A percentile compares a stretch with the other conserved stretches of the same genome.
Evolutionary conservation across 2,329 filamentous ascomycete genomes (phyloP).

Genomic region (Sphaerulina populicola): DNA sequence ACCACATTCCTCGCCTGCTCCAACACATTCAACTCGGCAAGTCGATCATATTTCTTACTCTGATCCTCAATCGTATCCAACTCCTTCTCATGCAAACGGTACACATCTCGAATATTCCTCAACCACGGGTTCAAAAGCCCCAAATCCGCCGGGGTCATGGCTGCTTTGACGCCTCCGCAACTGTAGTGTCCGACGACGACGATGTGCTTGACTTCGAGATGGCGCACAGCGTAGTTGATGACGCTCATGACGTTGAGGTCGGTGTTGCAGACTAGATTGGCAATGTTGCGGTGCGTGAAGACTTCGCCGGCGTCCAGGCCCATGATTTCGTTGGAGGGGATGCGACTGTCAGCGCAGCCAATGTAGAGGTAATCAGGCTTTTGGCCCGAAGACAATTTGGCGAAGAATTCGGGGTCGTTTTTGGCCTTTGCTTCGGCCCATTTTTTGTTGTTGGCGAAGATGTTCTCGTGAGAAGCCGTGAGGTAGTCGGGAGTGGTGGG

Average conservation of each 20-base stretch:
- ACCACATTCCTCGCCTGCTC: conserved; percentile 15
- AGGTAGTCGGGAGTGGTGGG: conserved; percentile 11
- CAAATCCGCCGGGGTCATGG: conserved; percentile 47
- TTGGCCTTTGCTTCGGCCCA: conserved; percentile 59
- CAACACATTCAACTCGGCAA: conserved; percentile 13
- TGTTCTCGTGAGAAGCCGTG: conserved; percentile 8
- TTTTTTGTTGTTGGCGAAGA: conserved; percentile 58
- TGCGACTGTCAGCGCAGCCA: conserved; percentile 74
- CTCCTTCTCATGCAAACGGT: conserved; percentile 11
- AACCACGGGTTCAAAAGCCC: conserved; percentile 54
- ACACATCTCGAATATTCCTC: conserved; percentile 41
- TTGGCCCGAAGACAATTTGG: conserved; percentile 58
- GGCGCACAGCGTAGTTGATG: conserved; percentile 66
- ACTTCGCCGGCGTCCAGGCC: conserved; percentile 71
- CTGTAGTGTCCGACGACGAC: conserved; percentile 53
- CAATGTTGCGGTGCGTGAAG: conserved; percentile 83
- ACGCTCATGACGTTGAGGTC: conserved; percentile 70
- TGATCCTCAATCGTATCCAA: conserved; percentile 8
- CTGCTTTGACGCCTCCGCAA: conserved; percentile 51
- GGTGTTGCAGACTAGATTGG: conserved; percentile 64
- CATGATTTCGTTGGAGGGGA: conserved; percentile 72
- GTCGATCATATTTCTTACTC: conserved; percentile 12
- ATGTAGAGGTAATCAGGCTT: conserved; percentile 65
- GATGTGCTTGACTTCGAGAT: conserved; percentile 57
- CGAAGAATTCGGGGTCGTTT: conserved; percentile 62